Percentiles rank a stretch among this genome's conserved stretches.
phyloP scores from a whole-genome alignment of 257 asterid species.

The Nicotiana attenuata region DNA sequence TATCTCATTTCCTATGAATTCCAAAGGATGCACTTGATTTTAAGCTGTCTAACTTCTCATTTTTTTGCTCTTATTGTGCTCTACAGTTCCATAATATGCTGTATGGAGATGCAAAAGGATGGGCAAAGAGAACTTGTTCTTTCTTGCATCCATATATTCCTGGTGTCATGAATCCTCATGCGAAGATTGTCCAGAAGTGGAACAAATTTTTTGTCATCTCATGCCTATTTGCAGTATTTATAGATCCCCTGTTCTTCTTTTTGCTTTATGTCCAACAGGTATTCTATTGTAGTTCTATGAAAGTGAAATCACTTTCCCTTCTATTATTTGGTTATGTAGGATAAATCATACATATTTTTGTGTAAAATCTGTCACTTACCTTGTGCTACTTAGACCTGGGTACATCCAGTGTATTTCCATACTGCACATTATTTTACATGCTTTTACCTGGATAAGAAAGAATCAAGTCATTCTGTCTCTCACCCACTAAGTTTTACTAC shows the following conservation, averaged over 20 bases:
- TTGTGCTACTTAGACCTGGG: not conserved
- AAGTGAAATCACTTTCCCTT: not conserved
- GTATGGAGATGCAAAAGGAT: constrained; percentile 68
- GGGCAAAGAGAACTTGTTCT: constrained; percentile 46
- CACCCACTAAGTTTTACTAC: not conserved
- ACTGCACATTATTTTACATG: not conserved
- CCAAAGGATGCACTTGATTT: not conserved
- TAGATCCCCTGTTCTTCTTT: constrained; percentile 84
- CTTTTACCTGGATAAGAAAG: not conserved
- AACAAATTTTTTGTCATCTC: constrained; percentile 63
- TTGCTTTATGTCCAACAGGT: constrained; percentile 57
- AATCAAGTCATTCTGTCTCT: not conserved
- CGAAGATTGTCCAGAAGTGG: constrained; percentile 65
- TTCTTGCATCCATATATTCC: constrained; percentile 46
- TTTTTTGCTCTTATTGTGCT: constrained; percentile 6
- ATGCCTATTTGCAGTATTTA: constrained; percentile 58
- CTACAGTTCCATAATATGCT: constrained; percentile 59
- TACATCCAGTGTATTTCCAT: not conserved
- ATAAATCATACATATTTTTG: not conserved
- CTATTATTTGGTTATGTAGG: not conserved
- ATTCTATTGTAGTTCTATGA: constrained; percentile 5
- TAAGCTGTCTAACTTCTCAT: constrained; percentile 8
- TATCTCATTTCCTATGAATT: not conserved
- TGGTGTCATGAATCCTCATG: constrained; percentile 83
- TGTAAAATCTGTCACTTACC: not conserved